Conservation (phyloP, 2,329 filamentous ascomycete genomes). For the Fusarium solani-melongenae region DNA sequence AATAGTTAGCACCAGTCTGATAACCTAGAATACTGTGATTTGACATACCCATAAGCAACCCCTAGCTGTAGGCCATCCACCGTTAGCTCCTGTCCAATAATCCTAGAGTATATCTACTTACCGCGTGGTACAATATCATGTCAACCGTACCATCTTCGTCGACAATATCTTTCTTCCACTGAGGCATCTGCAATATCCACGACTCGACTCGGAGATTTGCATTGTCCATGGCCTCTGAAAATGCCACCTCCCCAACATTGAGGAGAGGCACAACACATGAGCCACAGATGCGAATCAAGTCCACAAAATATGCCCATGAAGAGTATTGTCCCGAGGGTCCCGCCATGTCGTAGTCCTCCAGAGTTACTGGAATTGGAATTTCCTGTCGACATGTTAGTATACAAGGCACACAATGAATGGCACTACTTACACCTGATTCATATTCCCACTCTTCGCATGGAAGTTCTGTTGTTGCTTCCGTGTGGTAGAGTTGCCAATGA, state of each 20-base stretch:
- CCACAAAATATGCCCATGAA: slow-evolving; percentile 39
- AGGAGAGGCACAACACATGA: slow-evolving; percentile 26
- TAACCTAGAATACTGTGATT: not conserved
- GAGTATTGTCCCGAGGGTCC: slow-evolving; percentile 12
- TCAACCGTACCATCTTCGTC: slow-evolving; percentile 32
- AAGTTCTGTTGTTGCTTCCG: slow-evolving; percentile 23
- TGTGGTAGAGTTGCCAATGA: slow-evolving; percentile 18
- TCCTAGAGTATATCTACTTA: slow-evolving; percentile 15
- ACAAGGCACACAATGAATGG: not conserved
- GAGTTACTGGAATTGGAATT: slow-evolving; percentile 26
- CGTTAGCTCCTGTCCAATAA: slow-evolving; percentile 13
- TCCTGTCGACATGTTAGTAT: slow-evolving; percentile 17
- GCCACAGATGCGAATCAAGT: slow-evolving; percentile 35
- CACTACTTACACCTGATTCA: slow-evolving; percentile 24
- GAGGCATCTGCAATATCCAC: slow-evolving; percentile 31
- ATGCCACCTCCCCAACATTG: not conserved
- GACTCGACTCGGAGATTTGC: slow-evolving; percentile 26
- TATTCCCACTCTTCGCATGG: slow-evolving; percentile 43
- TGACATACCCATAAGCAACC: slow-evolving; percentile 37
- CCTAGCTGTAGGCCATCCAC: slow-evolving; percentile 14
- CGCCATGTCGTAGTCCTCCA: slow-evolving; percentile 25
- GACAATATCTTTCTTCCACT: slow-evolving; percentile 26
- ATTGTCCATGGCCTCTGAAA: slow-evolving; percentile 11
- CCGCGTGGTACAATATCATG: slow-evolving; percentile 39
- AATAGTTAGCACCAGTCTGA: not conserved